These are phyloP conservation scores for Galium porrigens DNA, from an alignment of 305 asterid genomes.

Conservation along the genomic window DNA sequence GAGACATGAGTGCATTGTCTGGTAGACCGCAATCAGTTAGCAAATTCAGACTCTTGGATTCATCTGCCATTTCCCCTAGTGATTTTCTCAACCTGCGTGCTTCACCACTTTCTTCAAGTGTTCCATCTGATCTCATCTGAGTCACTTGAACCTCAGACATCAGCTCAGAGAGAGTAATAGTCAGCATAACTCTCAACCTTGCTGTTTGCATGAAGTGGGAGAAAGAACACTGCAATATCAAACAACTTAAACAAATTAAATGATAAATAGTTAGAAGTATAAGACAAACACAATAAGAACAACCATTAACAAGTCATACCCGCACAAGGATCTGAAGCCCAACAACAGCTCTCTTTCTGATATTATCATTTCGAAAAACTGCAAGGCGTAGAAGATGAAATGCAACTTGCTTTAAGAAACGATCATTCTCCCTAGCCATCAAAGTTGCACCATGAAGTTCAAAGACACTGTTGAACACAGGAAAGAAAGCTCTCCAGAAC, in stretches of 20 bases:
- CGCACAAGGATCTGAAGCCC: constrained; percentile 93
- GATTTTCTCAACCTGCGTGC: constrained; percentile 85
- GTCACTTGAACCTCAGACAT: constrained; percentile 99
- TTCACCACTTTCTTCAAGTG: constrained; percentile 87
- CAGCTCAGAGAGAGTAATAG: constrained; percentile 87
- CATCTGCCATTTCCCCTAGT: constrained; percentile 75
- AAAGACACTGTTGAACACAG: constrained; percentile 67
- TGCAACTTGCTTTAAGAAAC: constrained; percentile 86
- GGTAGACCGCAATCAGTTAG: constrained; percentile 68
- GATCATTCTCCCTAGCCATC: constrained; percentile 97
- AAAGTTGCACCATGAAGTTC: constrained; percentile 87
- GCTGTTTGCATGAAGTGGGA: constrained; percentile 68
- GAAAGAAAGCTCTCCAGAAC: constrained; percentile 82
- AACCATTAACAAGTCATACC: constrained; percentile 28
- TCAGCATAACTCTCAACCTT: constrained; percentile 76
- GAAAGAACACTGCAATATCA: constrained; percentile 64
- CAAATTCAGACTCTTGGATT: constrained; percentile 39
- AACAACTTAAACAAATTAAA: constrained; percentile 9
- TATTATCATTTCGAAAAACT: constrained; percentile 73
- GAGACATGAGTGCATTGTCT: constrained; percentile 41
- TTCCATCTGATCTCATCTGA: constrained; percentile 86
- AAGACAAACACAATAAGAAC: constrained; percentile 14
- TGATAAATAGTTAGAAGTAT: constrained; percentile 9
- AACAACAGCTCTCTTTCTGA: constrained; percentile 77
- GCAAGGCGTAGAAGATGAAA: constrained; percentile 94